These are phyloP conservation scores for Mycena citricolor DNA, from an alignment of 1,284 basidiomycete genomes.

Conservation along the genomic window DNA sequence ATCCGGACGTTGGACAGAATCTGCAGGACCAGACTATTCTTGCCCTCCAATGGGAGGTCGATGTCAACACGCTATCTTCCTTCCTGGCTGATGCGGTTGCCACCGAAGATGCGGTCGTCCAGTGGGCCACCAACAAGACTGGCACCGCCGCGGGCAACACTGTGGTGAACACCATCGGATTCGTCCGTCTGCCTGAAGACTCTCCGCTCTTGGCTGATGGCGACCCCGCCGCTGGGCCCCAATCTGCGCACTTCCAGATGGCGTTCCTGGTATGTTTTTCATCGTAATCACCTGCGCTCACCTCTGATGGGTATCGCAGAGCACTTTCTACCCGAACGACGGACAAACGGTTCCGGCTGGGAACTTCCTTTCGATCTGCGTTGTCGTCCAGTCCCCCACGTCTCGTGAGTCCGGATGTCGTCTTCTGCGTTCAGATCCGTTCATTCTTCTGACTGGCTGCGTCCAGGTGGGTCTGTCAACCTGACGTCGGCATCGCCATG, in stretches of 20 bases:
- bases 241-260: slow-evolving; percentile 33
- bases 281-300: background rate
- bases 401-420: slow-evolving; percentile 27
- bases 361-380: slow-evolving; percentile 30
- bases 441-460: background rate
- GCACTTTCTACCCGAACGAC: slow-evolving; percentile 26
- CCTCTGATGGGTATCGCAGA: slow-evolving; percentile 20
- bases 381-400: slow-evolving; percentile 30
- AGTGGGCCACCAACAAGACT: slow-evolving; percentile 25
- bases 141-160: slow-evolving; percentile 29
- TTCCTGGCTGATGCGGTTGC: slow-evolving; percentile 25
- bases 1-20: slow-evolving; percentile 46
- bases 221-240: slow-evolving; percentile 33
- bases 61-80: slow-evolving; percentile 23
- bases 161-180: slow-evolving; percentile 31
- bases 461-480: slow-evolving; percentile 30
- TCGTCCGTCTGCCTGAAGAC: slow-evolving; percentile 27
- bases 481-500: slow-evolving; percentile 30
- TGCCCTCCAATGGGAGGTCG: slow-evolving; percentile 30
- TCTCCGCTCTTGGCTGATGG: slow-evolving; percentile 24
- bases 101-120: slow-evolving; percentile 22
- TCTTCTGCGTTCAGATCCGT: background rate
- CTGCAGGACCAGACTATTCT: slow-evolving; percentile 40
- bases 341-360: slow-evolving; percentile 28
- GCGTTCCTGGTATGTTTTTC: slow-evolving; percentile 28